Conservation (phyloP, 2,329 filamentous ascomycete species). For the Calonectria pseudoturangicola region DNA sequence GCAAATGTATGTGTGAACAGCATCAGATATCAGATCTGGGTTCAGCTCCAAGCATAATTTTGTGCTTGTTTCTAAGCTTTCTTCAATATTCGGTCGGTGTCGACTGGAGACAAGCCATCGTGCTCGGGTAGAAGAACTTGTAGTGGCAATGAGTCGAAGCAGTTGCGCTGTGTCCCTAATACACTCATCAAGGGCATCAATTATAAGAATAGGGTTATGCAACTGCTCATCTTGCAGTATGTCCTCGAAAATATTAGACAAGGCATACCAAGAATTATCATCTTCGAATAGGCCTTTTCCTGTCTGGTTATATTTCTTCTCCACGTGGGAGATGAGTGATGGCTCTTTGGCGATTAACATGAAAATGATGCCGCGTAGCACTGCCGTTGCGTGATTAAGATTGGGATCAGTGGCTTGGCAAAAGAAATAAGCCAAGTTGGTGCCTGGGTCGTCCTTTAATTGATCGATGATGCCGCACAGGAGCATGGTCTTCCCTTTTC, state of each 20-base stretch:
- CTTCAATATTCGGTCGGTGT: constrained; percentile 53
- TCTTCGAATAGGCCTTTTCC: constrained; percentile 9
- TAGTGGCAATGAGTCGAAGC: constrained; percentile 52
- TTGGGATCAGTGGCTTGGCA: neutral
- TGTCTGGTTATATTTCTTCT: neutral
- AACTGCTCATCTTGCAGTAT: neutral
- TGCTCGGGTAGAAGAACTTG: constrained; percentile 36
- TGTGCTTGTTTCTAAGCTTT: constrained; percentile 55
- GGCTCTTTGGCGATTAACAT: neutral
- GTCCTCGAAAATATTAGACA: neutral
- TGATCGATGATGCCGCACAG: constrained; percentile 17
- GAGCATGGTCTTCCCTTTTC: constrained; percentile 17
- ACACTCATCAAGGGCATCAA: constrained; percentile 71
- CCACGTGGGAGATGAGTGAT: neutral
- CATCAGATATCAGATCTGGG: constrained; percentile 55
- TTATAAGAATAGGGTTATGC: constrained; percentile 54
- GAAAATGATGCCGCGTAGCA: constrained; percentile 6
- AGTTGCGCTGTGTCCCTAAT: constrained; percentile 51
- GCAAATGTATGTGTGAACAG: constrained; percentile 62
- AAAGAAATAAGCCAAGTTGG: neutral
- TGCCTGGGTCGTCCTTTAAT: neutral
- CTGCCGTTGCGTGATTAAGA: neutral
- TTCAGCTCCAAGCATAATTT: constrained; percentile 61
- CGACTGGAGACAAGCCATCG: constrained; percentile 68
- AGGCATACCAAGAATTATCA: neutral